phyloP scores from a whole-genome alignment of 805 yeast species.

The Limtongia smithiae region DNA sequence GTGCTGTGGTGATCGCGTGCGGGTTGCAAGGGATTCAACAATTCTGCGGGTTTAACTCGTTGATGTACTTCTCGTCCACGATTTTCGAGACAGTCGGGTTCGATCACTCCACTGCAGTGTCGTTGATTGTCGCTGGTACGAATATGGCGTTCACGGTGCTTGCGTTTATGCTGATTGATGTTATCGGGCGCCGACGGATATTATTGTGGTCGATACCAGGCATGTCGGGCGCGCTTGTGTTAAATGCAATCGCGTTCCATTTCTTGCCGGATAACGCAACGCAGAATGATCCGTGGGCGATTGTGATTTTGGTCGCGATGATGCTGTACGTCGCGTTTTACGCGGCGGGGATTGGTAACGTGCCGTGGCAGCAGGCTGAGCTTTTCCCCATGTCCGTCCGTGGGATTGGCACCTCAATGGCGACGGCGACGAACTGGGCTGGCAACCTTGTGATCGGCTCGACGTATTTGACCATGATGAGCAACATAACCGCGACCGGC shows the following conservation, averaged over 20 bases:
- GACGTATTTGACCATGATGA: conserved; percentile 89
- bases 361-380: conserved; percentile 98
- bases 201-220: conserved; percentile 78
- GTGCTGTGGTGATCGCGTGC: conserved; percentile 87
- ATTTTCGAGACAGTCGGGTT: conserved; percentile 91
- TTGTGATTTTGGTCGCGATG: conserved; percentile 79
- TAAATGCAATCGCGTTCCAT: conserved; percentile 91
- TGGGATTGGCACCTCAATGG: conserved; percentile 84
- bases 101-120: conserved; percentile 85
- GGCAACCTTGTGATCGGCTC: conserved; percentile 90
- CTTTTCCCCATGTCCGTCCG: conserved; percentile 90
- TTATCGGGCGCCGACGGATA: conserved; percentile 81
- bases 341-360: conserved; percentile 94
- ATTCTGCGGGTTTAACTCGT: conserved; percentile 92
- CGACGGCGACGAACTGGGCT: conserved; percentile 93
- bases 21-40: conserved; percentile 96
- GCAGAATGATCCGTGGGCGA: conserved; percentile 58
- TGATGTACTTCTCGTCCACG: conserved; percentile 92
- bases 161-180: conserved; percentile 84
- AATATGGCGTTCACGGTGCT: conserved; percentile 83
- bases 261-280: conserved; percentile 60
- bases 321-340: conserved; percentile 83
- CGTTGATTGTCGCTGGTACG: conserved; percentile 89
- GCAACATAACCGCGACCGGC: conserved; percentile 90
- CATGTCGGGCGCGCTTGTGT: conserved; percentile 69